Base-by-base conservation (phyloP, 257 asterid species). In the Nicotiana noctiflora region DNA sequence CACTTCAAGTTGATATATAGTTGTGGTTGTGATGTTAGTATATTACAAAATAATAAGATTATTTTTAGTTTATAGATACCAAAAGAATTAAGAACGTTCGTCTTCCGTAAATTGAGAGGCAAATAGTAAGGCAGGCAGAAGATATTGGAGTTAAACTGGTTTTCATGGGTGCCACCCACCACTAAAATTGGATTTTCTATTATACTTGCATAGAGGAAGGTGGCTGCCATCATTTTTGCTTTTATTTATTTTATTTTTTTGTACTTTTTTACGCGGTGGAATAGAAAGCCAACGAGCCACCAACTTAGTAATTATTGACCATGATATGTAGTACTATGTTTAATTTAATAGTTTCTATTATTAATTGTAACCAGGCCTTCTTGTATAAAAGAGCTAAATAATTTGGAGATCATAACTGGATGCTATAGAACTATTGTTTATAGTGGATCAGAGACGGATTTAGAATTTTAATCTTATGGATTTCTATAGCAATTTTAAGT, bases 71-170 rank as follows among this genome's bases (percentile, higher is more conserved):
- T 8, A 74, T 74, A 49, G 62, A 25, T 74, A 57, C 62, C 17
- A 19, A 49, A 14, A 62, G 79, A 74, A 74, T 49, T 74, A 74
- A 74, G 79, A 49, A 74, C 25, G 62, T 25, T 74, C 79, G 49
- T 15, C 61, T 74, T 23, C 1, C 13, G 62, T n/a, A 25, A 49
- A 4, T 8, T 31, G 49, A 80, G 32, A 17, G 2, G 61, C 13
- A 14, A 78, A n/a, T 4, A 3, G 8, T 15, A 27, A 23, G 56
- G 51, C 59, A 60, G 81, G 37, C 77, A 76, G 32, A 55, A 53
- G 44, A 40, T 74, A 37, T 82, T 79, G 87, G 83, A 82, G 83
- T 66, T 55, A 64, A 61, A 65, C 80, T 60, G 40, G 80, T 19
- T 61, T 68, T 61, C 12, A 56, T 77, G 82, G 68, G 81, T 79